A percentile compares a stretch with the other conserved stretches of the same genome.
Conservation (phyloP, 805 yeast species). For the Clavispora vitiphila region DNA sequence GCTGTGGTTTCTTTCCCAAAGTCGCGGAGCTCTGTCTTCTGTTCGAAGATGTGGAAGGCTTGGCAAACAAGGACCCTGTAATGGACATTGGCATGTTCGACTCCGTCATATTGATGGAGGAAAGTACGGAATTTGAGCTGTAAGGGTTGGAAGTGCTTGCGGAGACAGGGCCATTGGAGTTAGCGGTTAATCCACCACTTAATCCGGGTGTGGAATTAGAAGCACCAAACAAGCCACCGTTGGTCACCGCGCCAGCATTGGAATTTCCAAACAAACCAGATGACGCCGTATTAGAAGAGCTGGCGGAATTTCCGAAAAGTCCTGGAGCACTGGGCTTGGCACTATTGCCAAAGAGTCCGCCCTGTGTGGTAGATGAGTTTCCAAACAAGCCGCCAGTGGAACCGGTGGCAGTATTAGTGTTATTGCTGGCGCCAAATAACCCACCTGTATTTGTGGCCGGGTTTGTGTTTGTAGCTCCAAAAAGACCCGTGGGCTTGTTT, state of each 20-base stretch:
- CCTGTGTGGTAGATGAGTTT: background rate
- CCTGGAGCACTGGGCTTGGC: constrained; percentile 1
- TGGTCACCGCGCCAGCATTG: no score
- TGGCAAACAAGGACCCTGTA: constrained; percentile 23
- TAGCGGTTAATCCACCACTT: background rate
- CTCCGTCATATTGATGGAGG: constrained; percentile 16
- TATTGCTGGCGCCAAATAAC: constrained; percentile 6
- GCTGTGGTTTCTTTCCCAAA: constrained; percentile 16
- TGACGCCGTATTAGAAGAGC: background rate
- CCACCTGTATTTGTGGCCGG: constrained; percentile 1
- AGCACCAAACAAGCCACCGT: constrained; percentile 8
- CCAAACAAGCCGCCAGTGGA: background rate
- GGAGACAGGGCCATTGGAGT: constrained; percentile 1
- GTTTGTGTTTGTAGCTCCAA: background rate
- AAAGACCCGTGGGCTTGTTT: background rate
- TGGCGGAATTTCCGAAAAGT: constrained; percentile 1
- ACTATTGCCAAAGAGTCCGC: constrained; percentile 7
- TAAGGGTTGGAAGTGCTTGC: constrained; percentile 23
- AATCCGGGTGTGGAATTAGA: background rate
- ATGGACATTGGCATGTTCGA: constrained; percentile 30
- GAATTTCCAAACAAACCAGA: constrained; percentile 4
- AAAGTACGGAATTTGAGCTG: constrained; percentile 22
- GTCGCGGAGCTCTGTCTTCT: constrained; percentile 5
- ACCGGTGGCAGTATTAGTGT: background rate
- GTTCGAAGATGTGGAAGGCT: background rate